Evolutionary conservation across 495 filamentous ascomycete genomes (phyloP), one percentile per base, ranked within the genome.

Genomic region (Tricharina praecox): DNA sequence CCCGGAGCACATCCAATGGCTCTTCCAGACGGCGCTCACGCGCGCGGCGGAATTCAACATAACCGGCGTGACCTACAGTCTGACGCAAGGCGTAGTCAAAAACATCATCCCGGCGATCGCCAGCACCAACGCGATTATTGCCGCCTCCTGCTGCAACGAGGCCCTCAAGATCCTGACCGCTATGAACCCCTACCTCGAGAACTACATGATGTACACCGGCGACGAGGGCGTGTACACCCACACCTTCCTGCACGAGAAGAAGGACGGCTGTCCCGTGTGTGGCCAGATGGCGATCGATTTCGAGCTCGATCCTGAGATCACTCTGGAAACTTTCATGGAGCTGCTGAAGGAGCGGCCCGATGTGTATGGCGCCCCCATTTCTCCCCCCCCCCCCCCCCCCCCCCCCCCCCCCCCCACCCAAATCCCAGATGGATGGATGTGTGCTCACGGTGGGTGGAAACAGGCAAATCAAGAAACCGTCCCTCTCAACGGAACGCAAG

Each of bases 31-130:
- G 50, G 85, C 92, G 3, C 70, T 85, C 15, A 63, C 70, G 30
- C 81, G 92, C 49, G 84, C 86, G 1, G 61, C 74, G 50, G 81
- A 96, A 55, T 99, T 93, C 67, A 78, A 85, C 52, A 99, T 99
- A 62, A 61, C 73, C 2, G 92, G 92, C 18, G 81, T 99, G 21
- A 95, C 92, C 10, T 99, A 96, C 66, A 78, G 81, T n/a, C 75
- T 94, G 63, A 93, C 92, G 0, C 92, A 99, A 59, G 92, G 92
- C 25, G 90, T 96, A 0, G 86, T 99, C 53, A 99, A 99, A 64
- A 96, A 99, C 60, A 99, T 99, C 63, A 99, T 99, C 50, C 92
- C 92, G 1, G 92, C 92, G 8, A 99, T 99, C 58, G 92, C 92
- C 33, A 88, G 84, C 0, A 99, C 92, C 3, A 99, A 99, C 63